Evolutionary conservation across 108 stramenopile species (phyloP), one percentile per base, ranked within the genome.

Genomic region (Ochromonas danica): DNA sequence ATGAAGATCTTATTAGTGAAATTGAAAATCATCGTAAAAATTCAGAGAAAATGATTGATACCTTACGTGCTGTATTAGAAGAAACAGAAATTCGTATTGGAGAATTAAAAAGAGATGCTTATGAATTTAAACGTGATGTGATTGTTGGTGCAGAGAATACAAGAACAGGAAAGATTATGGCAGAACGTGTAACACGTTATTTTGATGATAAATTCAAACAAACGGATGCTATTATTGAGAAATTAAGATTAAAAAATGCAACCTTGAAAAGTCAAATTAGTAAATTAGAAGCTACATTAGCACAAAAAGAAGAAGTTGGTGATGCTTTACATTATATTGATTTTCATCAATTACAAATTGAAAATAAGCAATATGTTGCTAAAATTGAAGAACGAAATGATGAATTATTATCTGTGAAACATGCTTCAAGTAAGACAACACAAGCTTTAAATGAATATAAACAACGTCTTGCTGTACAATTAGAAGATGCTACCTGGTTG

Each of bases 301-400:
- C 80, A 45, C 88, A 88, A 67, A 89, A 89, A 75, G 88, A 90
- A 43, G 89, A 90, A 40, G 84, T 85, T 81, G 88, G 90, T 36
- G 90, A 89, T 39, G 89, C 80, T 1, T 85, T 90, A 0, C 90
- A 90, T 63, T 89, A 90, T 79, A 90, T 90, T 43, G 90, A 90
- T 61, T 90, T 88, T 61, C 89, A 90, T 78, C 84, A 87, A 62
- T 87, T 90, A n/a, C 89, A 90, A 79, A 90, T 90, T 51, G 90
- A 90, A 60, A 90, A 90, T 87, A 89, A 89, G 71, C 89, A 90
- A 71, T 88, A 90, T 80, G 45, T 89, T 22, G 81, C 80, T 33
- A 87, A 81, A 14, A 89, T 90, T 25, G 89, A 90, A 62, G 90
- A 90, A 77, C 62, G 87, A 10, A 90, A 90, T 61, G 82, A 84